Conservation (phyloP, 805 yeast species). For the Candida glaebosa region DNA sequence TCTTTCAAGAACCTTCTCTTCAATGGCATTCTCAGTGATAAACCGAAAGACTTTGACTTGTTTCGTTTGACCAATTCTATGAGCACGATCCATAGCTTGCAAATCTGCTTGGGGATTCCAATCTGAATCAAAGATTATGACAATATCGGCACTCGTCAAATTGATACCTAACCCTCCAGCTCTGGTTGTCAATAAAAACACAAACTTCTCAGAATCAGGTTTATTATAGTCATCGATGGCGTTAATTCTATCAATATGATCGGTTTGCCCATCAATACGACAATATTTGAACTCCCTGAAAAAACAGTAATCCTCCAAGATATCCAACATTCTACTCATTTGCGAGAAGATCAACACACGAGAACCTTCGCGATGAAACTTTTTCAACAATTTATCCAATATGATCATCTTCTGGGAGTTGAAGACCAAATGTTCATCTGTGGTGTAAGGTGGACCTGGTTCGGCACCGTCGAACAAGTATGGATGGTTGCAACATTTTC, state of each 20-base stretch:
- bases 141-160: constrained; percentile 76
- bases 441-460: constrained; percentile 85
- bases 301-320: constrained; percentile 72
- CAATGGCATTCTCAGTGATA: constrained; percentile 78
- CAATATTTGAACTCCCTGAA: constrained; percentile 70
- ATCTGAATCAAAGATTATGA: constrained; percentile 72
- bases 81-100: constrained; percentile 89
- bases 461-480: constrained; percentile 84
- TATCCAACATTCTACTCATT: constrained; percentile 80
- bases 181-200: constrained; percentile 76
- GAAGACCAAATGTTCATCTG: constrained; percentile 76
- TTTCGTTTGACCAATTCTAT: constrained; percentile 81
- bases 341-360: constrained; percentile 78
- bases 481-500: constrained; percentile 86
- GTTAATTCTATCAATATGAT: constrained; percentile 68
- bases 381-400: constrained; percentile 62
- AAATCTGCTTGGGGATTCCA: constrained; percentile 91
- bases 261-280: constrained; percentile 82
- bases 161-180: constrained; percentile 91
- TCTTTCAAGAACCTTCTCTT: constrained; percentile 76
- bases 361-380: constrained; percentile 64
- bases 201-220: constrained; percentile 69
- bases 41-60: constrained; percentile 79
- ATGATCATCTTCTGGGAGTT: constrained; percentile 72
- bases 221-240: constrained; percentile 78